Base-by-base conservation (phyloP, 164 flowering plant genomes). In the Vitis riparia region DNA sequence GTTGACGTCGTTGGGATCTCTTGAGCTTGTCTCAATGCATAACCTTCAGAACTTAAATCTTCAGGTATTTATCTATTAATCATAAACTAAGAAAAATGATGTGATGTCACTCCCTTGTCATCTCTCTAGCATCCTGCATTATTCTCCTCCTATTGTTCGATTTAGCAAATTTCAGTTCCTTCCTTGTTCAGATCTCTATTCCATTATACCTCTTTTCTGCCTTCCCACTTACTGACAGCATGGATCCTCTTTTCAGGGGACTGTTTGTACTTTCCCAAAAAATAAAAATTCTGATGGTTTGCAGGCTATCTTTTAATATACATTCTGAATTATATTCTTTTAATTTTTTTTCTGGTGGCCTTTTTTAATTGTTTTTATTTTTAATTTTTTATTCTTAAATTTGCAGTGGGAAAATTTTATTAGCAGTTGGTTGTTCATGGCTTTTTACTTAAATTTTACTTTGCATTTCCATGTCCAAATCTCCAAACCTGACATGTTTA, bases 1-100 rank as follows among this genome's bases (percentile, higher is more conserved):
- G 77, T 73, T 95, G 85, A 88, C 89, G 8, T 89, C 99, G 53
- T 53, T 93, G 70, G 90, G 78, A n/a, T 76, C 85, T 71, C 84
- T 95, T 50, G 85, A 87, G 10, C 91, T 93, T 67, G 73, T 70
- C 29, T 78, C 79, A 10, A 93, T 95, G 99, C 87, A 55, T 65
- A 81, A 76, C 60, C 94, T 92, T 53, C 88, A 76, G 68, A 81
- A 65, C 49, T 77, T 95, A 62, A 88, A 91, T 80, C 89, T 95
- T 75, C 94, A 93, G 96, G 99, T 93, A 88, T 56, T 30, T 44
- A 48, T 27, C 51, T 14, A 27, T 8, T 14, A 19, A 30, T 23
- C 47, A 5, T 7, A 55, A 44, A 23, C 4, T 9, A 51, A 37
- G 51, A 23, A 29, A 7, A 3, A 29, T 9, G 7, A 13, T 60